phyloP scores from a whole-genome alignment of 495 filamentous ascomycete genomes.

The Aspergillus olivimuriae region DNA sequence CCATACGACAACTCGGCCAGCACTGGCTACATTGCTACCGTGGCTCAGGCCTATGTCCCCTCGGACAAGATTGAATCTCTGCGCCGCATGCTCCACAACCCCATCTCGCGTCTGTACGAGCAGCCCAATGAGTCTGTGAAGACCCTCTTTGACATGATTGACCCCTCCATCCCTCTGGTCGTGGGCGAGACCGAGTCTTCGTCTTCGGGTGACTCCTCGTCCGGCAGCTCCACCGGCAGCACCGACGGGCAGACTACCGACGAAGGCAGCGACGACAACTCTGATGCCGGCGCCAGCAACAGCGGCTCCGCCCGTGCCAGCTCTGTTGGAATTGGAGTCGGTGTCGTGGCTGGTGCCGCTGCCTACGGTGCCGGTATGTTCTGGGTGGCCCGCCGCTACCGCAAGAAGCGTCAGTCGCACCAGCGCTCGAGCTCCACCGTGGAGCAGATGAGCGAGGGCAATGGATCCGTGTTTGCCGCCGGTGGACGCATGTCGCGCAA shows the following conservation, averaged over 20 bases:
- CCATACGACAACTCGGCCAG: slow-evolving; percentile 67
- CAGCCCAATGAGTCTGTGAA: slow-evolving; percentile 49
- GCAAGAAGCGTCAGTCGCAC: slow-evolving; percentile 76
- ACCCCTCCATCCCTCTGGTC: slow-evolving; percentile 75
- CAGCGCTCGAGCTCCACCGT: slow-evolving; percentile 61
- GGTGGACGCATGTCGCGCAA: slow-evolving; percentile 35
- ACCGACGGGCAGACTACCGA: slow-evolving; percentile 13
- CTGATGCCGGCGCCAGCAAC: slow-evolving; percentile 40
- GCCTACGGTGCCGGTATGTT: slow-evolving; percentile 99
- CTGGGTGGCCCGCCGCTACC: slow-evolving; percentile 88
- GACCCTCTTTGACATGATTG: slow-evolving; percentile 72
- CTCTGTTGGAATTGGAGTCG: slow-evolving; percentile 78
- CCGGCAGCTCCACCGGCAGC: slow-evolving; percentile 13
- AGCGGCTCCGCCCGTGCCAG: slow-evolving; percentile 54
- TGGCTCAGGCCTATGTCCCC: slow-evolving; percentile 72
- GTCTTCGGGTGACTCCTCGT: slow-evolving; percentile 19
- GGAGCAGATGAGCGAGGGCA: slow-evolving; percentile 44
- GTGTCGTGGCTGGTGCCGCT: slow-evolving; percentile 70
- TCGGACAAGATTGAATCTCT: slow-evolving; percentile 55
- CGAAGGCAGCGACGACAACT: slow-evolving; percentile 23
- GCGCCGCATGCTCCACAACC: slow-evolving; percentile 56
- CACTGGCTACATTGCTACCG: slow-evolving; percentile 75
- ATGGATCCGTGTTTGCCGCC: slow-evolving; percentile 25
- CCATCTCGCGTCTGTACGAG: slow-evolving; percentile 65
- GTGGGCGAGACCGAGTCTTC: slow-evolving; percentile 44